A percentile compares a stretch with the other conserved stretches of the same genome.
These are phyloP conservation scores for Sugiyamaella japonica DNA, from an alignment of 1,139 yeast species.

Conservation along the genomic window DNA sequence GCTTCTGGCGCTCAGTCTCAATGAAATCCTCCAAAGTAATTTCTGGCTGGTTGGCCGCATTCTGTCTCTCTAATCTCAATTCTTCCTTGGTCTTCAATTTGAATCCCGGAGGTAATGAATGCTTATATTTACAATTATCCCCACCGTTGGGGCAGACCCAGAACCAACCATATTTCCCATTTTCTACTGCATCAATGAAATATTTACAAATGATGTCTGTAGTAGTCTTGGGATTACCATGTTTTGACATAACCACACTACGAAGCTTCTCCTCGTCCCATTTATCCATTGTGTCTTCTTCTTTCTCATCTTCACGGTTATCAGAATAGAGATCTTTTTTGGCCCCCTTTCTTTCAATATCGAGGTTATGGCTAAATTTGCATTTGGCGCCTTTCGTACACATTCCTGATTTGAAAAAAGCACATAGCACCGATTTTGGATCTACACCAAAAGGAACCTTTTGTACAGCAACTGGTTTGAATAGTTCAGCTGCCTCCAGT, in stretches of 20 bases:
- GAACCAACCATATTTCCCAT: slow-evolving; percentile 98
- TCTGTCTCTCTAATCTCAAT: slow-evolving; percentile 82
- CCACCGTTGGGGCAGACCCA: slow-evolving; percentile 98
- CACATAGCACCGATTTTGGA: slow-evolving; percentile 92
- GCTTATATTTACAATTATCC: slow-evolving; percentile 88
- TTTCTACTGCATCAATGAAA: slow-evolving; percentile 96
- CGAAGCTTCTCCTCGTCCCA: slow-evolving; percentile 98
- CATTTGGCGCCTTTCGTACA: slow-evolving; percentile 91
- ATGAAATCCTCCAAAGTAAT: slow-evolving; percentile 94
- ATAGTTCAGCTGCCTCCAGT: slow-evolving; percentile 77
- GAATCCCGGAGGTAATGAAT: slow-evolving; percentile 96
- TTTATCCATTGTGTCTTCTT: slow-evolving; percentile 85
- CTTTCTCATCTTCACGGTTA: slow-evolving; percentile 66
- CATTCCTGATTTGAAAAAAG: slow-evolving; percentile 82
- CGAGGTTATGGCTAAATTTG: slow-evolving; percentile 90
- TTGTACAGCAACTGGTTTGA: slow-evolving; percentile 67
- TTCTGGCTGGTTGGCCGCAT: slow-evolving; percentile 81
- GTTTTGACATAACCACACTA: slow-evolving; percentile 82
- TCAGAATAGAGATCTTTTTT: slow-evolving; percentile 94
- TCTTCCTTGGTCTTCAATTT: slow-evolving; percentile 96
- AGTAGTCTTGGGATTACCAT: slow-evolving; percentile 90
- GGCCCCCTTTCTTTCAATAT: slow-evolving; percentile 80
- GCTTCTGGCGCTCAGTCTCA: slow-evolving; percentile 85
- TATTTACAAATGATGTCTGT: slow-evolving; percentile 93
- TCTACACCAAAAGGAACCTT: slow-evolving; percentile 97